Percentiles rank a stretch among this genome's conserved stretches.
phyloP scores from a whole-genome alignment of 1,284 basidiomycete species.

The Pholiota adiposa region DNA sequence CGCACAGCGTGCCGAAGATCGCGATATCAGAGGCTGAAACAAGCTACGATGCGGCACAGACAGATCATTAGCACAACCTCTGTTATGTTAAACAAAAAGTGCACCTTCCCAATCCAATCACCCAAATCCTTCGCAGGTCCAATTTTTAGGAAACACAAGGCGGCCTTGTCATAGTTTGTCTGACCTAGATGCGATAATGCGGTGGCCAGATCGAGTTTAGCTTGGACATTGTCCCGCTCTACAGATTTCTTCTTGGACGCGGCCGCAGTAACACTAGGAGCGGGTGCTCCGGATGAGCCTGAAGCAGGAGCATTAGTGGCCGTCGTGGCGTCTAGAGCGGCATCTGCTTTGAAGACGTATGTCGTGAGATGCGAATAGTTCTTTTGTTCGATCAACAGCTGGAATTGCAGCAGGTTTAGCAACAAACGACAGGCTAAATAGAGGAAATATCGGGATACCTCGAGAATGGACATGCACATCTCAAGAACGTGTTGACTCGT shows the following conservation, averaged over 20 bases:
- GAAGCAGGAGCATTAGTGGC: slow-evolving; percentile 19
- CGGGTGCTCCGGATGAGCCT: slow-evolving; percentile 11
- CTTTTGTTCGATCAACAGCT: slow-evolving; percentile 83
- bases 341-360: slow-evolving; percentile 91
- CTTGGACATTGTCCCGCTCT: slow-evolving; percentile 68
- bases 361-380: slow-evolving; percentile 84
- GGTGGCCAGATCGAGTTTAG: slow-evolving; percentile 79
- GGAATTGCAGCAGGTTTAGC: background rate
- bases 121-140: slow-evolving; percentile 67
- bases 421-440: background rate
- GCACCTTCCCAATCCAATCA: slow-evolving; percentile 73
- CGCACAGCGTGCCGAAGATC: slow-evolving; percentile 81
- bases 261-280: slow-evolving; percentile 24
- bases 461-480: slow-evolving; percentile 81
- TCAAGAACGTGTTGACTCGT: slow-evolving; percentile 86
- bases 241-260: slow-evolving; percentile 47
- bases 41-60: slow-evolving; percentile 48
- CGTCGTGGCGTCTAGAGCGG: slow-evolving; percentile 74
- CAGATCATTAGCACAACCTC: background rate
- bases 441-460: slow-evolving; percentile 47
- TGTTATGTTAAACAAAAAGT: slow-evolving; percentile 5
- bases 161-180: slow-evolving; percentile 77
- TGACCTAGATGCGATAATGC: slow-evolving; percentile 76
- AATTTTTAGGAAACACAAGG: slow-evolving; percentile 68
- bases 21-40: slow-evolving; percentile 81